These are phyloP conservation scores for Globisporangium radiosum DNA, from an alignment of 352 stramenopile genomes.

Conservation along the genomic window DNA sequence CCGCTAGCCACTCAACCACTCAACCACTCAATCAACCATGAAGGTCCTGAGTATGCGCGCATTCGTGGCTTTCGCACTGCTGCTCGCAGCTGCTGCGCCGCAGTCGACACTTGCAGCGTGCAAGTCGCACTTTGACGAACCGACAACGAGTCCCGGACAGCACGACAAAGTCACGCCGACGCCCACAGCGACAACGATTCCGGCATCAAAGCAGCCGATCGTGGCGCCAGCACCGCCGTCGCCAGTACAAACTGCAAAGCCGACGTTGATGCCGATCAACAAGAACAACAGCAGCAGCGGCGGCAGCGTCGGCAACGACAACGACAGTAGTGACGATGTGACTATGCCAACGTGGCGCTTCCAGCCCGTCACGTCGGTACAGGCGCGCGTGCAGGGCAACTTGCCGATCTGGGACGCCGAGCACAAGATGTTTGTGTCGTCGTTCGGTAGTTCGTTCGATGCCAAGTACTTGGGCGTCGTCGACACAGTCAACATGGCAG, in stretches of 20 bases:
- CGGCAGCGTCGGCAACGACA: background rate
- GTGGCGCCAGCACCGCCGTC: background rate
- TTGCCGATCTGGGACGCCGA: constrained; percentile 29
- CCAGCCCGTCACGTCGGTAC: constrained; percentile 31
- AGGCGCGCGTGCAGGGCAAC: constrained; percentile 47
- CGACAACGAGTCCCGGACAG: background rate
- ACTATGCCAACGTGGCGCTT: too few species aligned
- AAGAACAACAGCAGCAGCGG: background rate
- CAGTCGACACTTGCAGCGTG: background rate
- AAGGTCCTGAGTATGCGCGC: background rate
- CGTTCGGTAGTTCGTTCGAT: constrained; percentile 35
- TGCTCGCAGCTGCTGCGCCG: background rate
- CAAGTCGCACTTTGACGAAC: constrained; percentile 1
- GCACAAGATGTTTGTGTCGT: constrained; percentile 26
- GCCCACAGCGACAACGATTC: background rate
- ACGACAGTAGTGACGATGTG: background rate
- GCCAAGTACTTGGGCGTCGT: constrained; percentile 32
- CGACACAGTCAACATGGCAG: constrained; percentile 47
- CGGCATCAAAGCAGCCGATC: too few species aligned
- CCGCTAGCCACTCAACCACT: too few species aligned
- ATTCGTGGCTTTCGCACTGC: background rate
- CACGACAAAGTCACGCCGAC: background rate
- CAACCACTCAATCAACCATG: too few species aligned
- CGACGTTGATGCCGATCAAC: background rate
- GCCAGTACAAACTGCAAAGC: background rate